Percentiles rank a stretch among this genome's conserved stretches.
Evolutionary conservation across 495 filamentous ascomycete genomes (phyloP).

Genomic region (Aspergillus hancockii): DNA sequence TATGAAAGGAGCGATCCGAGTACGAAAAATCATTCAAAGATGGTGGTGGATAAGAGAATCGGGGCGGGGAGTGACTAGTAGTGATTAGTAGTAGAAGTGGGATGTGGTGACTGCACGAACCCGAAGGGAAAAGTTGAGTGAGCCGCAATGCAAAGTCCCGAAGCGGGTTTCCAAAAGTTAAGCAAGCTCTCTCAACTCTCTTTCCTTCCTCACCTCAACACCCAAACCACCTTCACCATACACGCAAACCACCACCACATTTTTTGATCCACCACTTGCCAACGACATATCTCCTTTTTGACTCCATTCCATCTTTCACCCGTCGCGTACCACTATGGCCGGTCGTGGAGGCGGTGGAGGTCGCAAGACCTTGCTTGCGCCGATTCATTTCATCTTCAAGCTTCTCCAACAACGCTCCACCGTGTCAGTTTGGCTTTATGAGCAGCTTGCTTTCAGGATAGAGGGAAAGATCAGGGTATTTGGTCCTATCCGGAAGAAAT

Average conservation of each 20-base stretch:
- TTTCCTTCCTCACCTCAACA: slow-evolving; percentile 9
- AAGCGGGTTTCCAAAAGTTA: slow-evolving; percentile 1
- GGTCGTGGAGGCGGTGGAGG: slow-evolving; percentile 74
- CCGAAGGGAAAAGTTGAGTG: slow-evolving; percentile 30
- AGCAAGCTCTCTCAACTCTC: slow-evolving; percentile 14
- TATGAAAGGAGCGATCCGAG: slow-evolving; percentile 1
- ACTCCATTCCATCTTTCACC: slow-evolving; percentile 5
- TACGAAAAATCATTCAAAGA: slow-evolving; percentile 3
- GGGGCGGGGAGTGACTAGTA: slow-evolving; percentile 15
- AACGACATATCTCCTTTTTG: background rate
- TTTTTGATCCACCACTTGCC: background rate
- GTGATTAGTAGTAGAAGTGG: slow-evolving; percentile 33
- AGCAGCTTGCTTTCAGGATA: slow-evolving; percentile 90
- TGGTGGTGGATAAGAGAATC: slow-evolving; percentile 17
- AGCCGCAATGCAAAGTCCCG: slow-evolving; percentile 22
- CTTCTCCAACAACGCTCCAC: slow-evolving; percentile 84
- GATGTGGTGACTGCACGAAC: slow-evolving; percentile 38
- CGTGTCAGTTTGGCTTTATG: slow-evolving; percentile 94
- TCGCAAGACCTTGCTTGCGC: slow-evolving; percentile 89
- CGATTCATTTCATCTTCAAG: slow-evolving; percentile 99
- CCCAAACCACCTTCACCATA: slow-evolving; percentile 9
- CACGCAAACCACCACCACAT: background rate
- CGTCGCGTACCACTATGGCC: slow-evolving; percentile 60
- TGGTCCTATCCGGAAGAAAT: background rate
- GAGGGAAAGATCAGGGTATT: slow-evolving; percentile 88